A percentile compares a stretch with the other conserved stretches of the same genome.
Conservation (phyloP, 768 basidiomycete genomes). For the Lentinus tigrinus region DNA sequence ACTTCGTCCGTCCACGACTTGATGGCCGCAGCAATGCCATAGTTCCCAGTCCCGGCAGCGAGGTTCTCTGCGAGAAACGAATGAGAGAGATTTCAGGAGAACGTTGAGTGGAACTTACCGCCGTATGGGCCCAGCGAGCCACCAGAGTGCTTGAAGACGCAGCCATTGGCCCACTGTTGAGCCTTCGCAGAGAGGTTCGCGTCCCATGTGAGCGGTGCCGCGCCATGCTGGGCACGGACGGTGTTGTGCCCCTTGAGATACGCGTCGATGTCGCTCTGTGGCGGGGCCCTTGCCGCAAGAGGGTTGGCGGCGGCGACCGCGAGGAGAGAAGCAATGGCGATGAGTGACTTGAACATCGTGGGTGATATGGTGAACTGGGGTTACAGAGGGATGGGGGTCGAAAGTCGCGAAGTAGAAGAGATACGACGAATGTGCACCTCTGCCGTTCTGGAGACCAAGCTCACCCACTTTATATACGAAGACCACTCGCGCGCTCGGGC, state of each 20-base stretch:
- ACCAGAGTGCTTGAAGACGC: constrained; percentile 67
- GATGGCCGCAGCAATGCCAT: constrained; percentile 49
- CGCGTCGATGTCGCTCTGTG: constrained; percentile 46
- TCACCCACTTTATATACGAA: no score
- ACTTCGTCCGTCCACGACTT: constrained; percentile 68
- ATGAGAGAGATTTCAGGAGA: no score
- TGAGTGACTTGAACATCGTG: no score
- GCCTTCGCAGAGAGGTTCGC: constrained; percentile 57
- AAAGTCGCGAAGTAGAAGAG: no score
- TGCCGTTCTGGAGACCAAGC: no score
- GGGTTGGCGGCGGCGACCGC: no score
- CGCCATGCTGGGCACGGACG: constrained; percentile 63
- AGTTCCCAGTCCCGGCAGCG: constrained; percentile 68
- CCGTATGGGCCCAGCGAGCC: constrained; percentile 64
- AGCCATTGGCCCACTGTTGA: constrained; percentile 66
- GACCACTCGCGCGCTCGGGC: no score
- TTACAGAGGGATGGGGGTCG: no score
- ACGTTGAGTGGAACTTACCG: constrained; percentile 35
- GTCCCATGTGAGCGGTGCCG: constrained; percentile 62
- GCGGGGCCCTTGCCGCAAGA: constrained; percentile 15
- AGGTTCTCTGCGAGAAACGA: constrained; percentile 54
- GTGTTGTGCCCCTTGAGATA: constrained; percentile 65
- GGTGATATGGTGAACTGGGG: no score
- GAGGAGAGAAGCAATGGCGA: no score
- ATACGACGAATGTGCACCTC: no score